Evolutionary conservation across 305 asterid species (phyloP), one percentile per base, ranked within the genome.

Genomic region (Fraxinus angustifolia): DNA sequence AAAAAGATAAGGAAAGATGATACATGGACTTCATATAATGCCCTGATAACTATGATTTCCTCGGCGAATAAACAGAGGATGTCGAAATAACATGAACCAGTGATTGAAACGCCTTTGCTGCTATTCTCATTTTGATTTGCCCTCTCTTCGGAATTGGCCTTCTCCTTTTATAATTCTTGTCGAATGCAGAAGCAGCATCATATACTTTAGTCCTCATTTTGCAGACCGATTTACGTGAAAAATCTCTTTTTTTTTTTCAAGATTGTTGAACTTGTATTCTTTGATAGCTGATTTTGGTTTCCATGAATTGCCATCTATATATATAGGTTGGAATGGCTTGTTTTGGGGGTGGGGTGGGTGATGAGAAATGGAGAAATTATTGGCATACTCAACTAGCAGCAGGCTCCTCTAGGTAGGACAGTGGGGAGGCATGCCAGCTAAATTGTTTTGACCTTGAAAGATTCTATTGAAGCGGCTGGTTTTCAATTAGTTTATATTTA

Each of bases 51-150:
- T 73, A 87, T 31, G 87, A 82, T 84, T 77, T 80, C 73, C 81
- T 4, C 7, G 88, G 81, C 2, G 89, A 38, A 45, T 73, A 68
- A 78, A 85, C 26, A 21, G 89, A 60, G 35, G 75, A 48, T 7
- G 78, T 31, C 11, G 79, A 31, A 78, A 89, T 83, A 17, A 83
- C 86, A 19, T 89, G 85, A 17, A 80, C 81, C 0, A 91, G 78
- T 0, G 88, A 83, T 1, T 86, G 90, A 34, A 86, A 79, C 38
- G 88, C 92, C 79, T 87, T 85, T 0, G 91, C 81, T 65, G 90
- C 93, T 58, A 90, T 90, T 84, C 86, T 90, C 78, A 82, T 84
- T 82, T 88, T 91, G 85, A 90, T 87, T 60, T 86, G 89, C 42
- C 94, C 94, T 70, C 94, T 79, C 79, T 79, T 86, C 0, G 92